phyloP scores from a whole-genome alignment of 2,329 filamentous ascomycete genomes.

The Phaeosphaeriaceae sp. region DNA sequence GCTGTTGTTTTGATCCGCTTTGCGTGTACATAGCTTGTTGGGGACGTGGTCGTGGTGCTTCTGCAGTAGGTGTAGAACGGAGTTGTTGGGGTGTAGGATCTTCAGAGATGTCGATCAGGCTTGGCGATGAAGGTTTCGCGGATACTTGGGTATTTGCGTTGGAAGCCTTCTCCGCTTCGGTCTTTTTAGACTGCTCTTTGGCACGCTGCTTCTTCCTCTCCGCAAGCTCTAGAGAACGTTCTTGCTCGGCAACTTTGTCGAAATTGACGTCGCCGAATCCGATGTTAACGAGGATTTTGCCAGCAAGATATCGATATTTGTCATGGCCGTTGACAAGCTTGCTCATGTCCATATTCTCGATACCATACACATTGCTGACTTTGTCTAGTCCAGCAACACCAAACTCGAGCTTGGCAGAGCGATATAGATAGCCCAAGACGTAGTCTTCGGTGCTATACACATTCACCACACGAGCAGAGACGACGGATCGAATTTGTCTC shows the following conservation, averaged over 20 bases:
- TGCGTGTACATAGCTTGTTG: neutral
- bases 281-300: slow-evolving; percentile 55
- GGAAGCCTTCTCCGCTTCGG: slow-evolving; percentile 14
- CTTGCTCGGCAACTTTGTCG: slow-evolving; percentile 51
- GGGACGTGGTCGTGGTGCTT: neutral
- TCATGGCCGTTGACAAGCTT: slow-evolving; percentile 57
- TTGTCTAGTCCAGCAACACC: slow-evolving; percentile 83
- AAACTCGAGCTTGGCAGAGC: slow-evolving; percentile 78
- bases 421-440: slow-evolving; percentile 84
- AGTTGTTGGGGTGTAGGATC: neutral
- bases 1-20: slow-evolving; percentile 4
- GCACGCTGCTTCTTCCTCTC: slow-evolving; percentile 47
- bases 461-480: slow-evolving; percentile 82
- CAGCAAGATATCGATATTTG: slow-evolving; percentile 57
- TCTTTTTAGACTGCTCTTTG: slow-evolving; percentile 26
- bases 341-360: slow-evolving; percentile 63
- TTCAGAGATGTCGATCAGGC: slow-evolving; percentile 4
- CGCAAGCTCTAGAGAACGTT: slow-evolving; percentile 40
- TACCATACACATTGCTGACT: slow-evolving; percentile 69
- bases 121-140: neutral
- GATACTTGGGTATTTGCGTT: neutral
- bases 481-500: slow-evolving; percentile 77
- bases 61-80: neutral
- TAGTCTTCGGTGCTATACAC: slow-evolving; percentile 87
- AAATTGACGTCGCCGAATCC: slow-evolving; percentile 59